A percentile compares a stretch with the other conserved stretches of the same genome.
These are phyloP conservation scores for Achlya hypogyna DNA, from an alignment of 352 stramenopile species.

Conservation along the genomic window DNA sequence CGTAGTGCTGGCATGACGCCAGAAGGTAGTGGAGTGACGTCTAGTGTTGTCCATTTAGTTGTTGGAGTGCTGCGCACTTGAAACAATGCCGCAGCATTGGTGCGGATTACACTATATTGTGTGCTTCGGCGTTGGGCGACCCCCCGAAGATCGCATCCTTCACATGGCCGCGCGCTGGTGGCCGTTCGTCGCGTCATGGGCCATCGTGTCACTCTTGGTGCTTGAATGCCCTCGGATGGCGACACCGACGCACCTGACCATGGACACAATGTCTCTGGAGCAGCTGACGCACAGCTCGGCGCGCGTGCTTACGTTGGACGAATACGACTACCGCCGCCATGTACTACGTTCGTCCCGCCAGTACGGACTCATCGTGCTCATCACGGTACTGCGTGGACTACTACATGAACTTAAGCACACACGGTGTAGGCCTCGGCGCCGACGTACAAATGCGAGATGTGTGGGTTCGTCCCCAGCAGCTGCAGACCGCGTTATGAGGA, in stretches of 20 bases:
- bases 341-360: neutral
- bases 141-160: too few species aligned
- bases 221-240: neutral
- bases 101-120: too few species aligned
- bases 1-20: too few species aligned
- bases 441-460: constrained; percentile 5
- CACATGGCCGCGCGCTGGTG: neutral
- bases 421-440: neutral
- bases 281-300: neutral
- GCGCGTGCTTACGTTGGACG: neutral
- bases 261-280: neutral
- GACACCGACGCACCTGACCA: neutral
- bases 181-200: neutral
- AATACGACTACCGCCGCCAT: neutral
- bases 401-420: too few species aligned
- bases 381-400: too few species aligned
- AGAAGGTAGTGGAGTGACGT: too few species aligned
- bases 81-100: too few species aligned
- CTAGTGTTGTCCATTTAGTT: too few species aligned
- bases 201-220: neutral
- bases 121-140: too few species aligned
- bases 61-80: too few species aligned
- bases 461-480: too few species aligned
- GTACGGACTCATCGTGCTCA: constrained; percentile 2
- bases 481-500: neutral